phyloP scores from a whole-genome alignment of 2,329 filamentous ascomycete genomes.

The Hortaea werneckii region DNA sequence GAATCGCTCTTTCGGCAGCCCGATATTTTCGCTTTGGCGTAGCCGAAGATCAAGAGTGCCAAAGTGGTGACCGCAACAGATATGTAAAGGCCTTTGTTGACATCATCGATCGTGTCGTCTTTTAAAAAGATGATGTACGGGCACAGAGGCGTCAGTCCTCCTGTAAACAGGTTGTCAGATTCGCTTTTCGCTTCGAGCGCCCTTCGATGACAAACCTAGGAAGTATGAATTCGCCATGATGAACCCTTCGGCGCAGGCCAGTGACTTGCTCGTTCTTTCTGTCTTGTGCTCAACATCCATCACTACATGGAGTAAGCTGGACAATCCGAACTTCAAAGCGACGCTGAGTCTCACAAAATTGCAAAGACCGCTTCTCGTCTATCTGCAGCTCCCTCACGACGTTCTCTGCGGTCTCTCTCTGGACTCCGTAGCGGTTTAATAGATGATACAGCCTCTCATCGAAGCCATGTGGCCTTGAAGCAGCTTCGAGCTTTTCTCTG shows the following conservation, averaged over 20 bases:
- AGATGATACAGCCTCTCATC: conserved; percentile 31
- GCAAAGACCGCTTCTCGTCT: conserved; percentile 41
- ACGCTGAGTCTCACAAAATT: conserved; percentile 4
- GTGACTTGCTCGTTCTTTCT: conserved; percentile 32
- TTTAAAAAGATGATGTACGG: conserved; percentile 39
- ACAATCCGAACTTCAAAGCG: too few species aligned
- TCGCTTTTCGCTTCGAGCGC: background rate
- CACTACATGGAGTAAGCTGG: conserved; percentile 20
- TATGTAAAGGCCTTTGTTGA: conserved; percentile 27
- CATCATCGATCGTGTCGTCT: conserved; percentile 29
- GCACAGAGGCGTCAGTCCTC: conserved; percentile 37
- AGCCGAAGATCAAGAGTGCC: conserved; percentile 42
- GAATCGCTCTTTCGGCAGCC: conserved; percentile 14
- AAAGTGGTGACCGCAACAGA: conserved; percentile 44
- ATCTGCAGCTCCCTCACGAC: conserved; percentile 43
- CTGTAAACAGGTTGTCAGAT: conserved; percentile 4
- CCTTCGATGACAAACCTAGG: conserved; percentile 16
- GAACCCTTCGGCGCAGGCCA: conserved; percentile 38
- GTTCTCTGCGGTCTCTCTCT: conserved; percentile 31
- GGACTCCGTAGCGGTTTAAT: conserved; percentile 42
- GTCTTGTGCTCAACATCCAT: conserved; percentile 49
- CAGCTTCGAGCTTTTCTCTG: conserved; percentile 28
- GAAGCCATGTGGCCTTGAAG: background rate
- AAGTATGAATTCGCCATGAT: conserved; percentile 32
- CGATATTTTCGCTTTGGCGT: conserved; percentile 33